These are phyloP conservation scores for Aspergillus sp. DNA, from an alignment of 2,329 filamentous ascomycete species.

Conservation along the genomic window DNA sequence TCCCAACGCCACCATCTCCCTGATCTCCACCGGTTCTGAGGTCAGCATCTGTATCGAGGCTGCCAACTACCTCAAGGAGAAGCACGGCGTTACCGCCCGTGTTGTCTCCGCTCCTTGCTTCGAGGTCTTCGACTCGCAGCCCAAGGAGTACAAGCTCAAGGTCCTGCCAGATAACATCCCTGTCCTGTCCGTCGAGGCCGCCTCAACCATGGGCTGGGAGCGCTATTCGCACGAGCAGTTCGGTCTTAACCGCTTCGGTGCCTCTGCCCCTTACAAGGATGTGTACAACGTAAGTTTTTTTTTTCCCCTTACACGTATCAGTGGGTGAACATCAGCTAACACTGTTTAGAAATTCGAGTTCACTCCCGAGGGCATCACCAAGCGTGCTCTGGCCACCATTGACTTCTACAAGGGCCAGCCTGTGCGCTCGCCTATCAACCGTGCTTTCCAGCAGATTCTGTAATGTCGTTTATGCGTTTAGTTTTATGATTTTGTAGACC, in stretches of 20 bases:
- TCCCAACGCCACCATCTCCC: constrained; percentile 73
- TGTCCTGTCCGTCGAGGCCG: constrained; percentile 86
- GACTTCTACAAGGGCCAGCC: constrained; percentile 97
- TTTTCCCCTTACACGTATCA: background rate
- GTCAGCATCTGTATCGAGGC: constrained; percentile 89
- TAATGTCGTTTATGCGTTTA: constrained; percentile 42
- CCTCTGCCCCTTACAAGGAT: constrained; percentile 92
- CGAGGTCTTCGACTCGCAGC: constrained; percentile 90
- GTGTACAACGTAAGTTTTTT: constrained; percentile 70
- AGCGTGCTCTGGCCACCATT: constrained; percentile 84
- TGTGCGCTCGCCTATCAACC: constrained; percentile 90
- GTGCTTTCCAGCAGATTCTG: constrained; percentile 94
- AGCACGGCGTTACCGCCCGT: constrained; percentile 78
- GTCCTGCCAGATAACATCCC: constrained; percentile 93
- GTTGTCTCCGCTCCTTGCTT: constrained; percentile 94
- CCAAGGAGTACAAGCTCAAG: constrained; percentile 88
- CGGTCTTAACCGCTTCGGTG: constrained; percentile 97
- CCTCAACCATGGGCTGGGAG: constrained; percentile 97
- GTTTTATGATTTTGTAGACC: constrained; percentile 6
- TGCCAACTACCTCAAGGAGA: constrained; percentile 80
- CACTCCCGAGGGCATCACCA: constrained; percentile 90
- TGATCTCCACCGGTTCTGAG: constrained; percentile 93
- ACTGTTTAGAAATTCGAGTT: constrained; percentile 89
- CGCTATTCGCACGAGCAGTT: constrained; percentile 99
- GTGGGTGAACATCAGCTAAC: background rate